These are phyloP conservation scores for Xylariaceae sp. DNA, from an alignment of 2,329 filamentous ascomycete genomes.

Conservation along the genomic window DNA sequence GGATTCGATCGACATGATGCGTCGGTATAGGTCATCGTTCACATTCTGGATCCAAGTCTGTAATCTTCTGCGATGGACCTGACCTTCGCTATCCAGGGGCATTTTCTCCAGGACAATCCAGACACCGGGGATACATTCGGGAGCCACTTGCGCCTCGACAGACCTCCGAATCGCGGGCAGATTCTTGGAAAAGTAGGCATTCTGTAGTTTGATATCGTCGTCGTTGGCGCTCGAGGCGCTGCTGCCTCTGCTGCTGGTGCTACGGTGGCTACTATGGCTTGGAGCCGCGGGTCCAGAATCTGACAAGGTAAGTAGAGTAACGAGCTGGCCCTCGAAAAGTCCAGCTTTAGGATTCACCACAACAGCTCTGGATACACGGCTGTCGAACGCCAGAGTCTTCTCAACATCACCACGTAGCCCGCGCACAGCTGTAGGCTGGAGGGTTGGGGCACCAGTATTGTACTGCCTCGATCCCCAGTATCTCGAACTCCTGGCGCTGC, in stretches of 20 bases:
- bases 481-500: constrained; percentile 11
- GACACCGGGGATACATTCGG: constrained; percentile 38
- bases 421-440: constrained; percentile 26
- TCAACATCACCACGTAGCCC: constrained; percentile 34
- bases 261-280: not conserved
- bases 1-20: constrained; percentile 41
- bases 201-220: constrained; percentile 36
- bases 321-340: constrained; percentile 44
- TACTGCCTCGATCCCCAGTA: constrained; percentile 9
- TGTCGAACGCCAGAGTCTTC: constrained; percentile 37
- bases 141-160: constrained; percentile 35
- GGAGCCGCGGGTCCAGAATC: constrained; percentile 28
- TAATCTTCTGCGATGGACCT: constrained; percentile 40
- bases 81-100: constrained; percentile 38
- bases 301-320: constrained; percentile 42
- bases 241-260: not conserved
- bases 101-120: constrained; percentile 47
- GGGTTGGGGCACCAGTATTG: constrained; percentile 18
- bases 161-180: constrained; percentile 38
- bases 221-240: constrained; percentile 17
- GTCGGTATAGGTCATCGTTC: constrained; percentile 42
- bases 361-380: constrained; percentile 38
- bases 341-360: constrained; percentile 46
- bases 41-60: constrained; percentile 52
- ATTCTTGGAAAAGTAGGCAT: constrained; percentile 38